Base-by-base conservation (phyloP, 2,329 filamentous ascomycete species). In the Fusarium sp. region DNA sequence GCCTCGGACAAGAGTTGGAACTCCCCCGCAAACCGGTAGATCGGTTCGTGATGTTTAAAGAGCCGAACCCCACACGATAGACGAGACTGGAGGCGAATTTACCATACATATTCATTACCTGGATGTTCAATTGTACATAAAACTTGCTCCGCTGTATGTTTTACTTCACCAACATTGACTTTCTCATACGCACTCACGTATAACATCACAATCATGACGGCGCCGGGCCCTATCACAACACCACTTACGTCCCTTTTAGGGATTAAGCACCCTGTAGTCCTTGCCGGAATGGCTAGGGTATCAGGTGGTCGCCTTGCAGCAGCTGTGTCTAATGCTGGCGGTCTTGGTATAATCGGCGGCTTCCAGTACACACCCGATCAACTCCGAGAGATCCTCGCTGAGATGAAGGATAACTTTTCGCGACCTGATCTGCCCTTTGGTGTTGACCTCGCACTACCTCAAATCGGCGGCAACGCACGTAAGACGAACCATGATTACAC, bases 401-500 rank as follows among this genome's bases (percentile, higher is more conserved):
- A 97, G 77, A 88, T 97, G 74, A 97, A 97, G 82, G 83, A 88
- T 14, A 84, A 90, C 68, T 87, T 97, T 3, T 74, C 73, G 7
- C 82, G 85, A 50, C 89, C 90, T 0, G 83, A 85, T 43, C 85
- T 97, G 6, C 92, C 94, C 0, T 97, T 97, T 77, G 95, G 94
- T 70, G 88, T 97, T 30, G 95, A 98, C 78, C 89, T 98, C 3
- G 94, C 94, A 1, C 86, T 98, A 14, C 94, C 95, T 1, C 94
- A 97, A 80, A 84, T 97, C 55, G 95, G 95, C 56, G 93, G 91
- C 39, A 84, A 81, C 32, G 95, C 95, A 8, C 88, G 95, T 68
- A 91, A 92, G 78, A 97, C 95, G 5, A 98, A 97, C 81, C 93
- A 97, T 80, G 95, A 97, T 79, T 98, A 98, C 83, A 97, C 95